Base-by-base conservation (phyloP, 2,329 filamentous ascomycete species). In the Fusarium sublunatum region DNA sequence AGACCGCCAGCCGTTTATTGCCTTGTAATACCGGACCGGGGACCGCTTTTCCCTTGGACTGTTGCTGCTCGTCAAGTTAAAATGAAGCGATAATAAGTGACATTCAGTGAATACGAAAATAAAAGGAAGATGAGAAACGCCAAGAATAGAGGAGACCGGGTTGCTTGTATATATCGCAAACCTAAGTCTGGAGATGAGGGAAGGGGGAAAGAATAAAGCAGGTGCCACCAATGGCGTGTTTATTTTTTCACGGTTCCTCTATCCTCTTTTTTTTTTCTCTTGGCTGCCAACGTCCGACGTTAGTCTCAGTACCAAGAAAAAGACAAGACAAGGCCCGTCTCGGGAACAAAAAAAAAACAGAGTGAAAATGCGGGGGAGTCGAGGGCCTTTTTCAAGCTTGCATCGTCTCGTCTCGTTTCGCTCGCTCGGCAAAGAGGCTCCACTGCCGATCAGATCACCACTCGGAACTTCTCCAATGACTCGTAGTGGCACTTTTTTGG, bases 391-490 rank as follows among this genome's bases (percentile, higher is more conserved):
- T 67, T 62, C 53, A 59, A 53, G 39, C 38, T 49, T 41, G 13
- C 22, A 22, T 40, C 28, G 22, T 32, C 34, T 36, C 32, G 15
- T 28, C 43, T 40, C 35, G 49, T 28, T 22, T 53, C 38, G 38
- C 42, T 54, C 24, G 44, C 49, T 59, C 53, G 56, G 55, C 64
- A 60, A 57, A 39, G 31, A 39, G 57, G 53, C 58, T 68, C 66
- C 68, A 70, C 68, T 62, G 68, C 64, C 68, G 68, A 70, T 68
- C 68, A 61, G 57, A 70, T 65, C 68, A 70, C 58, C 53, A 46
- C 41, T 51, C 38, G 49, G 56, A 61, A 35, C 40, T 51, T 55
- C 46, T 38, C 44, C 51, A 65, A 69, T 69, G 67, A 69, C 67
- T 70, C 67, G 67, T 51, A 58, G 67, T 69, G 67, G 67, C 53